Percentiles rank a stretch among this genome's conserved stretches.
Evolutionary conservation across 495 filamentous ascomycete genomes (phyloP).

Genomic region (Trichocladium antarcticum): DNA sequence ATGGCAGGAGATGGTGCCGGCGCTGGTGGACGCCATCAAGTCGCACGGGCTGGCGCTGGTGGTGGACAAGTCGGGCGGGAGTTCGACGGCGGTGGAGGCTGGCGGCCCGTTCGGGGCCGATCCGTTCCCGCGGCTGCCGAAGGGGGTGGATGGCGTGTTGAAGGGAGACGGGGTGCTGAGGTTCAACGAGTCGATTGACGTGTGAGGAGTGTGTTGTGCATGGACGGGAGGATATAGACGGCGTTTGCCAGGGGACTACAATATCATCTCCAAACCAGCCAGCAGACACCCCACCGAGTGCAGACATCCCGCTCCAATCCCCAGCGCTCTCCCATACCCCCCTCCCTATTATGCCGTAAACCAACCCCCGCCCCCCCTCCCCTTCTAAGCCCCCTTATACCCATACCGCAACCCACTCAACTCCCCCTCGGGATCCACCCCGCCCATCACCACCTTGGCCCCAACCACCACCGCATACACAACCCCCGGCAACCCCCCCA

Average conservation of each 20-base stretch:
- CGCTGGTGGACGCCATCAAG: slow-evolving; percentile 85
- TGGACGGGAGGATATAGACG: too few relatives aligned
- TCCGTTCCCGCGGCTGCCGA: slow-evolving; percentile 38
- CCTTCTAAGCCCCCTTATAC: slow-evolving; percentile 48
- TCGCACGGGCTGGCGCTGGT: slow-evolving; percentile 86
- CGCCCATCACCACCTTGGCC: slow-evolving; percentile 42
- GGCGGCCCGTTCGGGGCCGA: slow-evolving; percentile 25
- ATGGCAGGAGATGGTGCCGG: slow-evolving; percentile 89
- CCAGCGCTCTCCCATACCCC: too few relatives aligned
- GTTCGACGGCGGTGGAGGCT: slow-evolving; percentile 5
- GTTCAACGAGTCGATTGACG: slow-evolving; percentile 92
- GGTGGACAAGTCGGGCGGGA: slow-evolving; percentile 61
- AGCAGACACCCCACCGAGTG: too few relatives aligned
- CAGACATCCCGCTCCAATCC: too few relatives aligned
- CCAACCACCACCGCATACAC: slow-evolving; percentile 39
- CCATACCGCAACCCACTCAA: slow-evolving; percentile 44
- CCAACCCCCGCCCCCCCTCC: not conserved
- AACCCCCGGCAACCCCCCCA: slow-evolving; percentile 32
- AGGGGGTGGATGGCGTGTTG: slow-evolving; percentile 77
- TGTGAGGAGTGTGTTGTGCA: too few relatives aligned
- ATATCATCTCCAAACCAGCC: too few relatives aligned
- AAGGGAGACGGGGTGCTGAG: slow-evolving; percentile 74
- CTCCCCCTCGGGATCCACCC: slow-evolving; percentile 45
- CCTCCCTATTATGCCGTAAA: too few relatives aligned
- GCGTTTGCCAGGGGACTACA: too few relatives aligned